Base-by-base conservation (phyloP, 176 grass and related monocot species). In the Dactylis glomerata region DNA sequence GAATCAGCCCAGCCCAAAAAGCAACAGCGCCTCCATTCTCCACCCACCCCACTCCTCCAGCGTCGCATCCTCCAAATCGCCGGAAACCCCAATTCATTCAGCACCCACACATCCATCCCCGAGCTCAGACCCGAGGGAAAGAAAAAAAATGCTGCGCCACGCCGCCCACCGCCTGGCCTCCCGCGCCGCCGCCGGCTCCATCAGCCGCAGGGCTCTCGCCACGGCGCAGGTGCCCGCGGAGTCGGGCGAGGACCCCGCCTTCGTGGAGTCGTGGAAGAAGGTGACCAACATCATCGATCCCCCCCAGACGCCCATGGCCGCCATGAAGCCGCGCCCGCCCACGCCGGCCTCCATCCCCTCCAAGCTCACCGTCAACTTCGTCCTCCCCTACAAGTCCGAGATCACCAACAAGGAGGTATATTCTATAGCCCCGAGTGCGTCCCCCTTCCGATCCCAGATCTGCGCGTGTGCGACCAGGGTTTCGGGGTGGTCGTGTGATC, bases 361-460 rank as follows among this genome's bases (percentile, higher is more conserved):
- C 89, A 97, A 94, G 87, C 94, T 97, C 74, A 93, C 91, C 61
- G 79, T 97, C 70, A 97, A 93, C 77, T 97, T 97, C 78, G 94
- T 93, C 80, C 91, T 97, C 68, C 91, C 94, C 54, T 93, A 93
- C 91, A 92, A 92, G 88, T 97, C 94, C 51, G 94, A 97, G 89
- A 92, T 97, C 91, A 50, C 89, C 78, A 90, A 97, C 87, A 97
- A 97, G 81, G 91, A 97, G 94, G 94, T 97, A 76, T 88, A 47
- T 64, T 89, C 63, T 90, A 46, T 54, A 52, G 1, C 36, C 37
- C 74, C 23, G 37, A 20, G 1, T 26, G 12, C 14, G 61, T 3
- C 8, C 30, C 1, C 1, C 61, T 30, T 36, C 73, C 31, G 64
- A 63, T 37, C 57, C 46, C 84, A 84, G 84, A 90, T 90, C 84